Evolutionary conservation across 257 asterid genomes (phyloP).

Genomic region (Salvia hispanica): DNA sequence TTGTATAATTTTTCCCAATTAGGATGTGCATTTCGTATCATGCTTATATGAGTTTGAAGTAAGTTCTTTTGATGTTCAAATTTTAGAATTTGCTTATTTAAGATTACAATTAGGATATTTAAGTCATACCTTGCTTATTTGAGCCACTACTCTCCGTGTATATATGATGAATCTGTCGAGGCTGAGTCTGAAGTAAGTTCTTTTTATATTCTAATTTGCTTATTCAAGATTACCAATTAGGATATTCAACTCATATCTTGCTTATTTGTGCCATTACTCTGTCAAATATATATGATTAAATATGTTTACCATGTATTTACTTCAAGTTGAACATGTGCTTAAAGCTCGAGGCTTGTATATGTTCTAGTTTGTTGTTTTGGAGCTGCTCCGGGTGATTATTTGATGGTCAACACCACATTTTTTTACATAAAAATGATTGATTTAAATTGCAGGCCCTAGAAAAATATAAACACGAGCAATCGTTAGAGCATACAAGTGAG

Average conservation of each 20-base stretch:
- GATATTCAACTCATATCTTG: constrained; percentile 25
- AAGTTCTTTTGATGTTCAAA: too few species aligned
- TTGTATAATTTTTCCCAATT: not conserved
- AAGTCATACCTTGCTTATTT: too few species aligned
- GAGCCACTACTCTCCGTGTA: too few species aligned
- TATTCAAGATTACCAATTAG: constrained; percentile 5
- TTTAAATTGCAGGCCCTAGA: constrained; percentile 71
- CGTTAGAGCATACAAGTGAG: constrained; percentile 87
- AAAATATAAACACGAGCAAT: constrained; percentile 72
- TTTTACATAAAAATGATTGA: constrained; percentile 19
- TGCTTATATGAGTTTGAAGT: too few species aligned
- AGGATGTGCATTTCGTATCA: too few species aligned
- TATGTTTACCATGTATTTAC: not conserved
- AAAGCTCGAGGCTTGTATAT: not conserved
- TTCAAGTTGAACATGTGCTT: constrained; percentile 9
- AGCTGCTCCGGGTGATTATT: not conserved
- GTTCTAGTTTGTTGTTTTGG: constrained; percentile 2
- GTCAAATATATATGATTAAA: constrained; percentile 10
- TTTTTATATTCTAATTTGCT: not conserved
- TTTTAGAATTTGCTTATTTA: too few species aligned
- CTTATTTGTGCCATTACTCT: constrained; percentile 3
- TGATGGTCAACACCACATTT: not conserved
- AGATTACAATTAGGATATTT: too few species aligned
- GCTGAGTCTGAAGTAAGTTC: too few species aligned
- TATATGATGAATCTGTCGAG: too few species aligned